Conservation (phyloP, 2,329 filamentous ascomycete species). For the Claviceps arundinis region DNA sequence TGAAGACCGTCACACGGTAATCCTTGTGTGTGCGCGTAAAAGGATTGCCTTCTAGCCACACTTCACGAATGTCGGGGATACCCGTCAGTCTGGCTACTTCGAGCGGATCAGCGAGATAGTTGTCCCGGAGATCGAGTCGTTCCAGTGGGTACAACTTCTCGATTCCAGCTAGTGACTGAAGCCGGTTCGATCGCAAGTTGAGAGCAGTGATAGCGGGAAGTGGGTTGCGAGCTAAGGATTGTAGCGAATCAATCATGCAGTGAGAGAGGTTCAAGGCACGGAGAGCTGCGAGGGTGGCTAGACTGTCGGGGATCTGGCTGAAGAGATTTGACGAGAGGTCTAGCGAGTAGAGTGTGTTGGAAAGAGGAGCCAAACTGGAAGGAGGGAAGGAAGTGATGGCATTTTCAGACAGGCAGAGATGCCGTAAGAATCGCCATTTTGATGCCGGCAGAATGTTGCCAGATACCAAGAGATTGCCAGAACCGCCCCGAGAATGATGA, state of each 20-base stretch:
- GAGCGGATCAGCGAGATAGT: slow-evolving; percentile 76
- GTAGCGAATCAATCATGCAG: slow-evolving; percentile 93
- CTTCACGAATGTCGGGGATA: slow-evolving; percentile 81
- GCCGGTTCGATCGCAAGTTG: slow-evolving; percentile 78
- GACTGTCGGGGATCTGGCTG: slow-evolving; percentile 81
- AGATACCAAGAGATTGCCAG: slow-evolving; percentile 60
- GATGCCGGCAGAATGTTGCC: slow-evolving; percentile 58
- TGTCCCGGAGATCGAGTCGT: slow-evolving; percentile 81
- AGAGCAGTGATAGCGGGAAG: slow-evolving; percentile 87
- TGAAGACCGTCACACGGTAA: slow-evolving; percentile 87
- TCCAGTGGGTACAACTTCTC: slow-evolving; percentile 83
- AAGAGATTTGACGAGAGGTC: slow-evolving; percentile 91
- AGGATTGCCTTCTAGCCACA: slow-evolving; percentile 86
- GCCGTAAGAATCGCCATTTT: slow-evolving; percentile 91
- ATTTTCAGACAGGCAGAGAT: slow-evolving; percentile 87
- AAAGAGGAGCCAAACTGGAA: slow-evolving; percentile 64
- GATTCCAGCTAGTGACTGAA: slow-evolving; percentile 77
- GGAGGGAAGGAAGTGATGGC: slow-evolving; percentile 68
- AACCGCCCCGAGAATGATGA: slow-evolving; percentile 53
- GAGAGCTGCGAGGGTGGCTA: slow-evolving; percentile 75
- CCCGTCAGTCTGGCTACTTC: slow-evolving; percentile 82
- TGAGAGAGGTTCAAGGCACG: slow-evolving; percentile 86
- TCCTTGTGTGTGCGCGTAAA: slow-evolving; percentile 77
- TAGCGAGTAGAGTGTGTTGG: slow-evolving; percentile 79
- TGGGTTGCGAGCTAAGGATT: slow-evolving; percentile 73